Evolutionary conservation across 1,284 basidiomycete species (phyloP), one percentile per base, ranked within the genome.

Genomic region (Cutaneotrichosporon sp.): DNA sequence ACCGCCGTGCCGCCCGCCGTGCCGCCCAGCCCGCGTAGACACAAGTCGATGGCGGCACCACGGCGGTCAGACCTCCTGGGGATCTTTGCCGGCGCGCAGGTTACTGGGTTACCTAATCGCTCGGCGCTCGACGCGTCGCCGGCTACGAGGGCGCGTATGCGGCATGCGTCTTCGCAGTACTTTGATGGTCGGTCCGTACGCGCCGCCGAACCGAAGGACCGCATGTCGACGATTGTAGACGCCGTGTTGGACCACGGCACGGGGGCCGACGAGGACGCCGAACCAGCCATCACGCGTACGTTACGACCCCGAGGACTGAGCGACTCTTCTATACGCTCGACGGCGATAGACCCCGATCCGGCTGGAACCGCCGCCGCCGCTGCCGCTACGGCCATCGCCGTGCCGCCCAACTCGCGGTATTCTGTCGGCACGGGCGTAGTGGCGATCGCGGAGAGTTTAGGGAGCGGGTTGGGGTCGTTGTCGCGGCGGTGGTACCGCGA

Each of bases 281-380:
- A 66, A 26, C 52, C 45, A 10, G 73, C 61, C 13, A 61, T 68
- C n/a, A 73, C 85, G 52, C 82, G 85, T 22, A 84, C 83, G 4
- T 77, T 93, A 5, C 82, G 84, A 18, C 81, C 86, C 15, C 80
- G 91, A 49, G 89, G 90, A 1, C 74, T 94, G 37, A 90, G 87
- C 1, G 92, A 96, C 70, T 91, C 90, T 5, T 91, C 88, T 1
- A 90, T 96, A 56, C 86, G 84, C 56, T 87, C 88, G 1, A 87
- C 87, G 0, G 92, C 87, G 72, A 75, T 84, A 18, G 15, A 46
- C 13, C 37, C 37, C 10, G 9, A 34, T 3, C 43, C 17, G 7
- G 8, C 10, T 21, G 20, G 34, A 3, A 5, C 23, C 21, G 35
- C 9, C n/a, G 34, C 22, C 2, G 43, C 33, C 14, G 30, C 43